These are phyloP conservation scores for Lophium mytilinum DNA, from an alignment of 495 filamentous ascomycete genomes.

Conservation along the genomic window DNA sequence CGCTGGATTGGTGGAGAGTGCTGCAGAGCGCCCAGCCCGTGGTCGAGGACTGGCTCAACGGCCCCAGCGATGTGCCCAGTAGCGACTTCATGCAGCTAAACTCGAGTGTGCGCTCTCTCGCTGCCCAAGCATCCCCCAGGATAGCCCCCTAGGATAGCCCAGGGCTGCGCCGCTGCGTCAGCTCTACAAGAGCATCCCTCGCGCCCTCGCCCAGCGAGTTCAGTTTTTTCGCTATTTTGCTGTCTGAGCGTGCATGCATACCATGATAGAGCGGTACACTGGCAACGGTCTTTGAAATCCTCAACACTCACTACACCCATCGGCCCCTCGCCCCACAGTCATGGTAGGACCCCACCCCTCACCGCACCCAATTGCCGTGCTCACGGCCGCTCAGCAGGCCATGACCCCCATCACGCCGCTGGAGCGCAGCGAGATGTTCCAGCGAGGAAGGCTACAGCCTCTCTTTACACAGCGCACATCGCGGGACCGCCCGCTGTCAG, in stretches of 20 bases:
- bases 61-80: too few species aligned
- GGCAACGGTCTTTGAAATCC: slow-evolving; percentile 5
- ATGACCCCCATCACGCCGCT: slow-evolving; percentile 34
- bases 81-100: too few species aligned
- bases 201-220: slow-evolving; percentile 27
- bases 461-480: slow-evolving; percentile 24
- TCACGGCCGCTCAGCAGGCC: slow-evolving; percentile 23
- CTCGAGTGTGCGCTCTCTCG: background rate
- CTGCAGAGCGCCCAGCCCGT: background rate
- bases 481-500: slow-evolving; percentile 45
- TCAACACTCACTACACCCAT: background rate
- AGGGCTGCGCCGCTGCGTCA: slow-evolving; percentile 4
- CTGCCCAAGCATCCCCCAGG: slow-evolving; percentile 3
- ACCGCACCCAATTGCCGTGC: background rate
- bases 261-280: slow-evolving; percentile 12
- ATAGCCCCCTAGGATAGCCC: background rate
- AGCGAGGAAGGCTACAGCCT: slow-evolving; percentile 28
- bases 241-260: slow-evolving; percentile 17
- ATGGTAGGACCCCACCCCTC: slow-evolving; percentile 21
- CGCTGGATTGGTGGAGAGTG: slow-evolving; percentile 5
- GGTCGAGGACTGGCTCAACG: too few species aligned
- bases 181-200: slow-evolving; percentile 30
- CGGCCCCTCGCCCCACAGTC: slow-evolving; percentile 4
- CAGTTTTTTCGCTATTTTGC: slow-evolving; percentile 15
- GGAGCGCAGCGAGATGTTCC: slow-evolving; percentile 44